Evolutionary conservation across 371 early-diverging fungal genomes (phyloP).

Genomic region (Capniomyces stellatus): DNA sequence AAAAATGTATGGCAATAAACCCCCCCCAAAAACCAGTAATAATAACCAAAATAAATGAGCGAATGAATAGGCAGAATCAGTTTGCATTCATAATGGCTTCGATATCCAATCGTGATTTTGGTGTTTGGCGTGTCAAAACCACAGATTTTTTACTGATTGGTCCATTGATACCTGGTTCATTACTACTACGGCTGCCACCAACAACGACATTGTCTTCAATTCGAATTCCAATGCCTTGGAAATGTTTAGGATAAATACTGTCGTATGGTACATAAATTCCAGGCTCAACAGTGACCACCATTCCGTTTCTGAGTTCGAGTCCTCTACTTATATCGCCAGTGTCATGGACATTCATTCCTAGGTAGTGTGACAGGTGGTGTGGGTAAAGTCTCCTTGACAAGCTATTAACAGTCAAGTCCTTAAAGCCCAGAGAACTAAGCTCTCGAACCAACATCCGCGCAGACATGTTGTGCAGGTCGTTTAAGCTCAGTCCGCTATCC

Average conservation of each 20-base stretch:
- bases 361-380: slow-evolving; percentile 87
- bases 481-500: slow-evolving; percentile 42
- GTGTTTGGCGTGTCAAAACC: too few relatives aligned
- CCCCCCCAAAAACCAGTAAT: too few relatives aligned
- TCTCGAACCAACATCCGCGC: slow-evolving; percentile 40
- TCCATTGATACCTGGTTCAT: too few relatives aligned
- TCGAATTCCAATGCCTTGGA: slow-evolving; percentile 82
- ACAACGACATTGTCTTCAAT: slow-evolving; percentile 92
- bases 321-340: slow-evolving; percentile 50
- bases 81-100: too few relatives aligned
- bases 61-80: too few relatives aligned
- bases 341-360: slow-evolving; percentile 92
- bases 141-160: too few relatives aligned
- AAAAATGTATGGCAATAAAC: too few relatives aligned
- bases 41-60: too few relatives aligned
- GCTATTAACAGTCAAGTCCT: slow-evolving; percentile 40
- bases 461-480: slow-evolving; percentile 61
- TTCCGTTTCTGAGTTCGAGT: slow-evolving; percentile 46
- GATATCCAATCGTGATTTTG: too few relatives aligned
- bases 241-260: slow-evolving; percentile 52
- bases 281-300: slow-evolving; percentile 92
- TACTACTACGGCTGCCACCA: too few relatives aligned
- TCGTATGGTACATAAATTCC: slow-evolving; percentile 81
- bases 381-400: slow-evolving; percentile 46
- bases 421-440: slow-evolving; percentile 44